Percentiles rank a stretch among this genome's conserved stretches.
phyloP scores from a whole-genome alignment of 2,329 filamentous ascomycete species.

The Hypoxylon sp. region DNA sequence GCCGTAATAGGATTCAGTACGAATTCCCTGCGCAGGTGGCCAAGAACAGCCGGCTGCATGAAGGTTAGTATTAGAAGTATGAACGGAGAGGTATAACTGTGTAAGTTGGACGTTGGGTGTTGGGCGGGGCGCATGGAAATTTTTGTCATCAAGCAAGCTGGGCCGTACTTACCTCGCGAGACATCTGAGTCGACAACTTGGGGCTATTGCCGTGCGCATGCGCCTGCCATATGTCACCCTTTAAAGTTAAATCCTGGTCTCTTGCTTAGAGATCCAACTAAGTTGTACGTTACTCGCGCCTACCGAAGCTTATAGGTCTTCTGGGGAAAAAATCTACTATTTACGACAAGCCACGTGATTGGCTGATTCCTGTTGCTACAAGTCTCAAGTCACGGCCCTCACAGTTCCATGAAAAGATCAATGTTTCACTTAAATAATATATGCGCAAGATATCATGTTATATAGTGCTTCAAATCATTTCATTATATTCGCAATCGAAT shows the following conservation, averaged over 20 bases:
- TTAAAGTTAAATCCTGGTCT: background rate
- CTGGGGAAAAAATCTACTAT: slow-evolving; percentile 18
- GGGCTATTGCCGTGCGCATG: slow-evolving; percentile 33
- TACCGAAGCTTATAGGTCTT: slow-evolving; percentile 15
- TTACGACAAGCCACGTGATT: slow-evolving; percentile 45
- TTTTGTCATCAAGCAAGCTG: slow-evolving; percentile 9
- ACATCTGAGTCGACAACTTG: slow-evolving; percentile 41
- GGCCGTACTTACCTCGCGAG: slow-evolving; percentile 46
- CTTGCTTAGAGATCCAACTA: slow-evolving; percentile 1
- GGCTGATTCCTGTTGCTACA: slow-evolving; percentile 12
- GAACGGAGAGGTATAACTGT: background rate
- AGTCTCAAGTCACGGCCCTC: background rate
- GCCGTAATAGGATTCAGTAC: slow-evolving; percentile 72
- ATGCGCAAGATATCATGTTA: background rate
- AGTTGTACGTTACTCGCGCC: background rate
- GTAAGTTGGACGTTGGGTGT: slow-evolving; percentile 2
- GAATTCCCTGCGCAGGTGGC: slow-evolving; percentile 54
- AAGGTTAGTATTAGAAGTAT: slow-evolving; percentile 8
- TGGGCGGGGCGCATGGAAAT: slow-evolving; percentile 14
- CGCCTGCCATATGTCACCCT: background rate
- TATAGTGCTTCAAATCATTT: slow-evolving; percentile 14
- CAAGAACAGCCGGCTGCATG: slow-evolving; percentile 37
- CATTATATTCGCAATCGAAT: slow-evolving; percentile 29
- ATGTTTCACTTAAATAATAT: slow-evolving; percentile 2
- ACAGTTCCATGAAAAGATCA: background rate